These are phyloP conservation scores for Mycena haematopus DNA, from an alignment of 768 basidiomycete species.

Conservation along the genomic window DNA sequence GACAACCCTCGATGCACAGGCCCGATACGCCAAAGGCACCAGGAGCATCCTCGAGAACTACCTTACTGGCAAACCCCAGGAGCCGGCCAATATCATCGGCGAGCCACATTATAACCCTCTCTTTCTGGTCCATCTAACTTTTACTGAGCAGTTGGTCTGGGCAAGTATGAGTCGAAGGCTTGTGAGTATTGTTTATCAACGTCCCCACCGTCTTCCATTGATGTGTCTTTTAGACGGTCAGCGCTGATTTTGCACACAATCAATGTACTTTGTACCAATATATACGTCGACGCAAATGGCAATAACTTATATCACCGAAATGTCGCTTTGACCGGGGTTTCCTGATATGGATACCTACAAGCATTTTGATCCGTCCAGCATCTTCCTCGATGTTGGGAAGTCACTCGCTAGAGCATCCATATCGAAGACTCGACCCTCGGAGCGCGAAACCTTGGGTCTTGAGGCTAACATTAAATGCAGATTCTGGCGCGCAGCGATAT, in stretches of 20 bases:
- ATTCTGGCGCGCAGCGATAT: too few species aligned
- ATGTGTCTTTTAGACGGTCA: conserved; percentile 50
- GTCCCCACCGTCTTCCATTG: conserved; percentile 1
- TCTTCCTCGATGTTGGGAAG: too few species aligned
- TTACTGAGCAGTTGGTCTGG: conserved; percentile 53
- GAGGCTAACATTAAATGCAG: too few species aligned
- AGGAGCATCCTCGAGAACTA: conserved; percentile 78
- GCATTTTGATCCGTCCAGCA: too few species aligned
- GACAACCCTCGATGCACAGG: conserved; percentile 89
- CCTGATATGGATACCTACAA: neutral
- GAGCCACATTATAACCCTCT: too few species aligned
- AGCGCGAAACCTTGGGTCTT: too few species aligned
- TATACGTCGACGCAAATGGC: conserved; percentile 3
- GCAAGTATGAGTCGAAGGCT: conserved; percentile 57
- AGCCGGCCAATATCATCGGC: conserved; percentile 77
- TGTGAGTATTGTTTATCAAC: conserved; percentile 37
- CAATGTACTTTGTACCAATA: conserved; percentile 28
- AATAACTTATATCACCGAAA: neutral
- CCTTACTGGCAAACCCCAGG: conserved; percentile 66
- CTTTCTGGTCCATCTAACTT: too few species aligned
- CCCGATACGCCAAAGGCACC: conserved; percentile 79
- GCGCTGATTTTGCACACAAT: conserved; percentile 42
- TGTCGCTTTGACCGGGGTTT: conserved; percentile 4
- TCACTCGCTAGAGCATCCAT: too few species aligned
- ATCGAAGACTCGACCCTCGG: too few species aligned